Base-by-base conservation (phyloP, 2,329 filamentous ascomycete species). In the Drechslerella coelobrocha region DNA sequence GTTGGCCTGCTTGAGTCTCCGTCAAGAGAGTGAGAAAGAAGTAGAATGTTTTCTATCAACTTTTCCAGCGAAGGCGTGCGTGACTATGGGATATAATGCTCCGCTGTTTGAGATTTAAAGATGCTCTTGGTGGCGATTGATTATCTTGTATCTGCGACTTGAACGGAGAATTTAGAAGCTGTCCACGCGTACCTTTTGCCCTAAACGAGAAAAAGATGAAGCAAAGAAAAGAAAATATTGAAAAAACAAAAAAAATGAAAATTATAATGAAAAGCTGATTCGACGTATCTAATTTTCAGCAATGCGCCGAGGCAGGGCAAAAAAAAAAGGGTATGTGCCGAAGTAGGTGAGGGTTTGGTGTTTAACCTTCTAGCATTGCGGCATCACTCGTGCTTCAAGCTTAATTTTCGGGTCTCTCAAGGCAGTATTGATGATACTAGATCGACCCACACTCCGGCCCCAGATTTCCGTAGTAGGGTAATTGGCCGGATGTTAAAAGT, bases 401-500 rank as follows among this genome's bases (percentile, higher is more conserved):
- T 45, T 23, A 53, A 69, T 61, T 69, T 37, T 69, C 52, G 65
- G 55, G 55, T 68, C 63, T 68, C 51, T 31, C 12, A 39, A 6
- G 34, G 34, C 34, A 39, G 34, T 10, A 52, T 31, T 41, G 63
- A 61, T 57, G 65, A 69, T 63, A 59, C 66, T 59, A 53, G 66
- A 59, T 63, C 66, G 66, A 71, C 66, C 66, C 66, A 68, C 62
- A 68, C 62, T 29, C 57, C 41, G 41, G 41, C 45, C 52, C 51
- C 52, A 61, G 62, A 68, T 59, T 57, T 57, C 52, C 53, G 31
- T 5, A n/a, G n/a, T n/a, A 45, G 34, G 24, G 48, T 24, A 41
- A 19, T 12, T 12, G 29, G 59, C 48, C 66, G 66, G 66, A 71
- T 62, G 53, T 45, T 63, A 23, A 53, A 63, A 71, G 41, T 63